Percentiles rank a stretch among this genome's conserved stretches.
phyloP scores from a whole-genome alignment of 495 filamentous ascomycete species.

The Neurospora tetraspora region DNA sequence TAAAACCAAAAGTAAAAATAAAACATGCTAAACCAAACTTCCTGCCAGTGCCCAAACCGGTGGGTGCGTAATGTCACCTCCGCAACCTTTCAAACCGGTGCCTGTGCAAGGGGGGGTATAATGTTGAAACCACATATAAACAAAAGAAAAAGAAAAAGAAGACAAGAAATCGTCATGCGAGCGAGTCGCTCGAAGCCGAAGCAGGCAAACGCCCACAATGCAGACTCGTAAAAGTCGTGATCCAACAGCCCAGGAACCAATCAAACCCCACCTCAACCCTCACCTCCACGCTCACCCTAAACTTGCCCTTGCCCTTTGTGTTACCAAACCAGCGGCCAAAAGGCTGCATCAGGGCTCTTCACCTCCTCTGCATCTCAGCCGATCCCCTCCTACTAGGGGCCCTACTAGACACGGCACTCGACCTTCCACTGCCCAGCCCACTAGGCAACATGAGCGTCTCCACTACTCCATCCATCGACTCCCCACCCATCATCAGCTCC shows the following conservation, averaged over 20 bases:
- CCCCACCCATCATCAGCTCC: constrained; percentile 13
- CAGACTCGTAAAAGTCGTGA: neutral
- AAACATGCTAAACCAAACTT: neutral
- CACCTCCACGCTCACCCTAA: neutral
- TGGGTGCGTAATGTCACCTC: neutral
- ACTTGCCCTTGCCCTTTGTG: neutral
- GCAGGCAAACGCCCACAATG: neutral
- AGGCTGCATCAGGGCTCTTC: constrained; percentile 4
- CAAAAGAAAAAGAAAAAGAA: neutral
- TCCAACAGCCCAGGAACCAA: neutral
- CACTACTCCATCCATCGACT: constrained; percentile 11
- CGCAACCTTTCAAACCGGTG: neutral
- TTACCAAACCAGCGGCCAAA: neutral
- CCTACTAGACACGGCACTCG: neutral
- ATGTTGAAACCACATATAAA: neutral
- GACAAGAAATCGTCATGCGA: neutral
- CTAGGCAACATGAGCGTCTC: neutral
- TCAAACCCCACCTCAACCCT: neutral
- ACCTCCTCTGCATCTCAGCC: constrained; percentile 8
- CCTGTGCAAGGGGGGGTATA: neutral
- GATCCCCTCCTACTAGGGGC: neutral
- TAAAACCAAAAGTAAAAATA: neutral
- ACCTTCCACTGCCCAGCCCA: neutral
- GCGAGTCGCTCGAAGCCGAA: neutral
- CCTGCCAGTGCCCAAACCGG: neutral